Base-by-base conservation (phyloP, 805 yeast species). In the Metschnikowia matae region DNA sequence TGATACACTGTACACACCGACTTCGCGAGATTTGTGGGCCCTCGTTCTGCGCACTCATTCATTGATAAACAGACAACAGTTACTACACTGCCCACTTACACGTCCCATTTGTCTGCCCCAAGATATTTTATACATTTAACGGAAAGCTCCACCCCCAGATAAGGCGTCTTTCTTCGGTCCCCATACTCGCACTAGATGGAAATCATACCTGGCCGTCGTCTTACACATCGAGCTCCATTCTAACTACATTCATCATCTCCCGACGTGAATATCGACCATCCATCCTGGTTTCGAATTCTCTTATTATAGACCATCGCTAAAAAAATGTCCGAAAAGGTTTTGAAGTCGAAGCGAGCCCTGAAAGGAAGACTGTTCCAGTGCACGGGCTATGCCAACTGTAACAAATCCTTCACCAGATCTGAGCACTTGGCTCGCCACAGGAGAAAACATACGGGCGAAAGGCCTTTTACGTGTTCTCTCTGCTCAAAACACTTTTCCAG, bases 381-480 rank as follows among this genome's bases (percentile, higher is more conserved):
- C 67, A 73, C 85, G 1, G 96, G 96, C 2, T 91, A 79, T 63
- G 89, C 89, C 18, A 90, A 85, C 57, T 90, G 97, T 68, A 74
- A 73, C 50, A 90, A 91, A 96, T 79, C 91, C 6, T 90, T 90
- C 67, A 87, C 96, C 2, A 75, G 97, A 45, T 85, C 94, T 7
- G 97, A 91, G 65, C 97, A 91, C 68, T 76, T 90, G 58, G 96
- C 96, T 1, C 76, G 97, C 52, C 97, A 90, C 70, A 85, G 91
- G 48, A 73, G 97, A 51, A 91, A 90, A 61, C 97, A 90, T 65
- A 91, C 97, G 0, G 97, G 97, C 40, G 97, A 90, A 66, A 75
- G 96, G 50, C 97, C 97, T 2, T 90, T 89, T 65, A 82, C 87
- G 48, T 90, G 97, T 66, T 85, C 85, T 44, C 86, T 85, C 65